Conservation (phyloP, 2,329 filamentous ascomycete genomes). For the Calonectria fujianensis region DNA sequence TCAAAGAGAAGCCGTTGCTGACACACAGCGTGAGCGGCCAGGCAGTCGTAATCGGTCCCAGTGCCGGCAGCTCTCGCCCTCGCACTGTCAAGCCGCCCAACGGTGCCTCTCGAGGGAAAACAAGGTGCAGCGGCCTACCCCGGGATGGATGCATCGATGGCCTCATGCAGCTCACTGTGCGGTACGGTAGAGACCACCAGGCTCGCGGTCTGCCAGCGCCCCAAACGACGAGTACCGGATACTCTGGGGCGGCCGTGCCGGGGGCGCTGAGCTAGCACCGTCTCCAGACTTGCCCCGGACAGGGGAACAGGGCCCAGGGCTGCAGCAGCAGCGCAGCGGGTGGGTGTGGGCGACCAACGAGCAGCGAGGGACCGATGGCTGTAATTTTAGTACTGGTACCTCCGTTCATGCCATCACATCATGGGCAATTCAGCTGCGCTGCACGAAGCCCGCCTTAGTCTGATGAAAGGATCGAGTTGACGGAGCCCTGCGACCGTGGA, state of each 20-base stretch:
- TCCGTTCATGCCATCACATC: conserved; percentile 27
- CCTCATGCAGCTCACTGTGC: conserved; percentile 31
- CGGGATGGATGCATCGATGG: conserved; percentile 38
- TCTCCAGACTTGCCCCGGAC: conserved; percentile 37
- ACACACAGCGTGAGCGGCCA: not conserved
- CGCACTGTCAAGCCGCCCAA: conserved; percentile 38
- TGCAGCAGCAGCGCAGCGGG: conserved; percentile 12
- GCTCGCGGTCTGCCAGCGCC: not conserved
- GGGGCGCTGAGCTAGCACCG: conserved; percentile 19
- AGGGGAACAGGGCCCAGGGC: conserved; percentile 15
- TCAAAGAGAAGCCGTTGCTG: conserved; percentile 1
- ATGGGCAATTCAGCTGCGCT: conserved; percentile 6
- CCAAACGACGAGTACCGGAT: conserved; percentile 25
- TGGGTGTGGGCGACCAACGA: conserved; percentile 16
- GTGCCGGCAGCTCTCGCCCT: not conserved
- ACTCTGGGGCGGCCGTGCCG: conserved; percentile 6
- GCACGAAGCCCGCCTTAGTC: conserved; percentile 6
- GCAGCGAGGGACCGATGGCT: not conserved
- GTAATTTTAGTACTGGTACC: conserved; percentile 29
- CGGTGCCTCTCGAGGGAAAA: conserved; percentile 37
- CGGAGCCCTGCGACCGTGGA: conserved; percentile 10
- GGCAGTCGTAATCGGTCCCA: not conserved
- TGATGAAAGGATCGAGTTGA: conserved; percentile 24
- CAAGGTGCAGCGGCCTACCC: conserved; percentile 52
- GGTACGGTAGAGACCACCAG: conserved; percentile 17